Conservation (phyloP, 768 basidiomycete species). For the Auricularia sp. region DNA sequence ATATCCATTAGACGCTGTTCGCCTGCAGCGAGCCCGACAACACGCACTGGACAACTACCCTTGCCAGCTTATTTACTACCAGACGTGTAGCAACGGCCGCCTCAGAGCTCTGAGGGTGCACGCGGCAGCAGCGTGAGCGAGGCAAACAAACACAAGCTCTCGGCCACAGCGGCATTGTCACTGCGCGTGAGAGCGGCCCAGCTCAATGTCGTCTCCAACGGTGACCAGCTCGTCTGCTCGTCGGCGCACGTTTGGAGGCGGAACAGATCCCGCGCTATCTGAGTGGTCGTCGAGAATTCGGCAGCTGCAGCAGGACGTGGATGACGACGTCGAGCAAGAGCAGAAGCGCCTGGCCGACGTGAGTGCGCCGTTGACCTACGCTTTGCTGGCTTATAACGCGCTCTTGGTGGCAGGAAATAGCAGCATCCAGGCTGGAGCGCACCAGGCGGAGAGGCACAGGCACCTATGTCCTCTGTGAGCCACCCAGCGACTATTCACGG, state of each 20-base stretch:
- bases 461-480: slow-evolving; percentile 27
- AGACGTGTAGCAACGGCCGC: too few relatives aligned
- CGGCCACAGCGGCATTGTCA: too few relatives aligned
- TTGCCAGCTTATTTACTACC: too few relatives aligned
- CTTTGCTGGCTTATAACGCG: neutral
- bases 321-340: slow-evolving; percentile 72
- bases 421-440: slow-evolving; percentile 22
- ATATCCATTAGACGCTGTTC: too few relatives aligned
- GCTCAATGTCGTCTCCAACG: neutral
- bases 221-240: slow-evolving; percentile 1
- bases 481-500: neutral
- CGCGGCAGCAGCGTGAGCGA: too few relatives aligned
- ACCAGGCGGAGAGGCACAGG: slow-evolving; percentile 32
- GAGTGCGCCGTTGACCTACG: slow-evolving; percentile 13
- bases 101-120: too few relatives aligned
- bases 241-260: slow-evolving; percentile 9
- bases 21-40: too few relatives aligned
- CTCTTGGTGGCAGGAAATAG: neutral
- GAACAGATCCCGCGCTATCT: slow-evolving; percentile 54
- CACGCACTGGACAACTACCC: too few relatives aligned
- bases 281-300: slow-evolving; percentile 79
- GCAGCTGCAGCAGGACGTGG: slow-evolving; percentile 69
- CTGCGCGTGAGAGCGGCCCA: too few relatives aligned
- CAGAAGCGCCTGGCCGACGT: slow-evolving; percentile 57
- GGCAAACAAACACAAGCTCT: neutral